Base-by-base conservation (phyloP, 2,329 filamentous ascomycete genomes). In the Diplodia intermedia region DNA sequence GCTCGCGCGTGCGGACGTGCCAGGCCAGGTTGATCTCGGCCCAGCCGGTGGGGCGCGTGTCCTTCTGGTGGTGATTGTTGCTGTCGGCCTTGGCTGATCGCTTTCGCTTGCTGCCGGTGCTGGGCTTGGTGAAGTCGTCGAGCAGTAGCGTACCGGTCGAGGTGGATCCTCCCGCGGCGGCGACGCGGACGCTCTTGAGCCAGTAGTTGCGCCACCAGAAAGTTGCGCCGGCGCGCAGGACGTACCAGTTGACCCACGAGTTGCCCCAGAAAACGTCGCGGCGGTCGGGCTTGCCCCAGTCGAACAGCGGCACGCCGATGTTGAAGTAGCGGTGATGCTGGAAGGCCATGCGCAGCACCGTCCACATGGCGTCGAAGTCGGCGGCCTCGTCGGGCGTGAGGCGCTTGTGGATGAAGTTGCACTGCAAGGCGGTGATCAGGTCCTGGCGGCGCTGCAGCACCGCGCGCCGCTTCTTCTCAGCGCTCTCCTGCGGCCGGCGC, bases 171-270 rank as follows among this genome's bases (percentile, higher is more conserved):
- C 47, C 47, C 4, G 26, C 36, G 18, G 43, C 47, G 20, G 31
- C 33, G n/a, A 8, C 49, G 12, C 33, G 62, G 33, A 65, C 40
- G 36, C 38, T 65, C 47, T 53, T 47, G 14, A 52, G 68, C 73
- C 75, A 75, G 75, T 76, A 77, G 53, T 77, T 75, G 15, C 74
- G 67, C 74, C 75, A 76, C 65, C 77, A 78, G 2, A 77, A 67
- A 33, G 72, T 70, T 1, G 74, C 74, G 0, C 76, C 76, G 70
- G 77, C 72, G 15, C 72, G 67, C 40, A 78, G 70, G 4, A 77
- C 69, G 61, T 74, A 78, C 75, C 75, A 78, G 3, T 75, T 73
- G 62, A 77, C 63, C 75, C 75, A 78, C 8, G 73, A 74, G 40
- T 73, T 71, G 14, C 75, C 75, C 71, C 29, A 54, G 55, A 67